Evolutionary conservation across 2,329 filamentous ascomycete genomes (phyloP).

Genomic region (Chaetomium strumarium): DNA sequence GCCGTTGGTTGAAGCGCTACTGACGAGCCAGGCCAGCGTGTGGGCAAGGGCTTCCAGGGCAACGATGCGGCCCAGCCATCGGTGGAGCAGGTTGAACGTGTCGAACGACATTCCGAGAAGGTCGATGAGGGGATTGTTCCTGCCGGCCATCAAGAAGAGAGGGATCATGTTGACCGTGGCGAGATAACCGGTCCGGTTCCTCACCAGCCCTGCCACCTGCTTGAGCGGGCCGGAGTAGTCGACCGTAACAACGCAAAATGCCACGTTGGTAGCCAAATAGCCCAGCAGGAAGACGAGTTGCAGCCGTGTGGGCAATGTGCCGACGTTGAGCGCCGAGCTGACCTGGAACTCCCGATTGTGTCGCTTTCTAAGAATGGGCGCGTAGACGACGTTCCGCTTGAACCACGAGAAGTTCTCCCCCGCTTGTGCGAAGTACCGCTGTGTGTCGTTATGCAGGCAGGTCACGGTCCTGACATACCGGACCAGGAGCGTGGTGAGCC

Average conservation of each 20-base stretch:
- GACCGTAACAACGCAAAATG: slow-evolving; percentile 67
- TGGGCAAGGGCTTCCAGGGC: slow-evolving; percentile 64
- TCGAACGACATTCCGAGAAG: slow-evolving; percentile 72
- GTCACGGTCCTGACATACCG: slow-evolving; percentile 68
- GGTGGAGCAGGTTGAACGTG: slow-evolving; percentile 74
- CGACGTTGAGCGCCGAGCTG: slow-evolving; percentile 53
- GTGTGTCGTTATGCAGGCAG: slow-evolving; percentile 71
- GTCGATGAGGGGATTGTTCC: slow-evolving; percentile 73
- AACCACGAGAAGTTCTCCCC: slow-evolving; percentile 50
- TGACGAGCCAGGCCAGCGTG: slow-evolving; percentile 52
- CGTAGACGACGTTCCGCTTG: slow-evolving; percentile 62
- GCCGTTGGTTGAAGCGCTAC: slow-evolving; percentile 35
- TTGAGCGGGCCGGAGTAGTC: slow-evolving; percentile 46
- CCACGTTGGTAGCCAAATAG: slow-evolving; percentile 68
- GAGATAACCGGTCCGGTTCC: slow-evolving; percentile 65
- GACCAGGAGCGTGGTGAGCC: slow-evolving; percentile 52
- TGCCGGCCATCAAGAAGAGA: slow-evolving; percentile 65
- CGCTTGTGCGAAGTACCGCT: slow-evolving; percentile 68
- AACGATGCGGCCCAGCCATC: slow-evolving; percentile 74
- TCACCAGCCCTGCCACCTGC: slow-evolving; percentile 44
- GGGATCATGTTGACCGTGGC: slow-evolving; percentile 73
- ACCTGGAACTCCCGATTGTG: slow-evolving; percentile 68
- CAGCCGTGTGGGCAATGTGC: slow-evolving; percentile 73
- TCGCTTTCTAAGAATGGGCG: slow-evolving; percentile 66
- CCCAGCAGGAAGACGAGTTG: slow-evolving; percentile 62